Conservation (phyloP, 2,329 filamentous ascomycete genomes). For the Emergomyces pasteurianus region DNA sequence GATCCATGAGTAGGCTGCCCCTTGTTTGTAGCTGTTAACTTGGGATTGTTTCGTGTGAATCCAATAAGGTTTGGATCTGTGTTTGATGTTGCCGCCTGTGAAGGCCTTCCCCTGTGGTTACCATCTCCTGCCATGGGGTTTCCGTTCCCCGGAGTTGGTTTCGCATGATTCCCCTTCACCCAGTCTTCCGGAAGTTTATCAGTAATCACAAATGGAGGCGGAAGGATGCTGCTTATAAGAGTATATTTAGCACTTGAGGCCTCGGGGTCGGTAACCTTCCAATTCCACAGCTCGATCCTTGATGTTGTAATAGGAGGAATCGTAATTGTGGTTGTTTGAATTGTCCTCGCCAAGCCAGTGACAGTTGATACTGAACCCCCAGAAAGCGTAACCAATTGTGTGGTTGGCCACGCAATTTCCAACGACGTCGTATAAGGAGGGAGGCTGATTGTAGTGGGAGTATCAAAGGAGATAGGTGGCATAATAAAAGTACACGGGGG, state of each 20-base stretch:
- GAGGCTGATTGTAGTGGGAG: conserved; percentile 10
- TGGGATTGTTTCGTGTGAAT: neutral
- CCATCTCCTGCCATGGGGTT: neutral
- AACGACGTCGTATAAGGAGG: conserved; percentile 10
- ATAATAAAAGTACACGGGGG: conserved; percentile 13
- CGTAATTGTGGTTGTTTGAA: conserved; percentile 7
- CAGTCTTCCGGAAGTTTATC: conserved; percentile 2
- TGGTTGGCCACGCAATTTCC: conserved; percentile 9
- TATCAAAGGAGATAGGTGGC: conserved; percentile 7
- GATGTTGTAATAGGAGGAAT: conserved; percentile 8
- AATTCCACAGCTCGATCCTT: conserved; percentile 7
- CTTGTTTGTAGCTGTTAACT: neutral
- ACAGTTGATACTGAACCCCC: conserved; percentile 8
- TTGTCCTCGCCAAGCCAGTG: conserved; percentile 1
- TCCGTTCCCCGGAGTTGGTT: neutral
- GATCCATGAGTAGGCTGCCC: neutral
- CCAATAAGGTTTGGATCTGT: neutral
- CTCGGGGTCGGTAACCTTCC: neutral
- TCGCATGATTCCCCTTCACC: neutral
- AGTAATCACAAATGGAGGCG: conserved; percentile 7
- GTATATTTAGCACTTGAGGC: neutral
- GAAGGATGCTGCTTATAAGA: conserved; percentile 7
- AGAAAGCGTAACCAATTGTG: conserved; percentile 3
- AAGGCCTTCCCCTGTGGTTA: neutral
- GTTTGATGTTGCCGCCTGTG: neutral